Conservation (phyloP, 2,329 filamentous ascomycete species). For the Pseudogymnoascus sp. region DNA sequence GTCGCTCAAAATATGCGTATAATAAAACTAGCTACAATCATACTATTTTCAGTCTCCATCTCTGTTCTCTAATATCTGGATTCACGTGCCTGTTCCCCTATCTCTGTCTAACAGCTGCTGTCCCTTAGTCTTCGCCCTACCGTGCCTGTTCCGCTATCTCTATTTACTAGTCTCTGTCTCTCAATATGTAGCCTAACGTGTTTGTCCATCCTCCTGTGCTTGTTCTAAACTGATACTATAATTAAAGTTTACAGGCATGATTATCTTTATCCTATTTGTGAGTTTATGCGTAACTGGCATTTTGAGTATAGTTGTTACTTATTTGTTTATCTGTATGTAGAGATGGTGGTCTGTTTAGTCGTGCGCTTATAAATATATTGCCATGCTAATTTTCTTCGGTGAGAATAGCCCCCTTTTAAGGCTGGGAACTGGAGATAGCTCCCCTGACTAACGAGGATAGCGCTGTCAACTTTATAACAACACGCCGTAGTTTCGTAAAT, state of each 20-base stretch:
- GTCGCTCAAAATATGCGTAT: background rate
- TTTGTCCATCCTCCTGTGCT: too few species aligned
- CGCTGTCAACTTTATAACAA: background rate
- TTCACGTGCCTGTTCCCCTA: too few species aligned
- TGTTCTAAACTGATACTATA: too few species aligned
- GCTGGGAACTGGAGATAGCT: background rate
- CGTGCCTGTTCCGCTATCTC: too few species aligned
- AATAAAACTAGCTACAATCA: background rate
- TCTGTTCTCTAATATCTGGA: too few species aligned
- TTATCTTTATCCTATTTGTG: background rate
- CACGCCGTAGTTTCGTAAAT: background rate
- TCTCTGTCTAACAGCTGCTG: too few species aligned
- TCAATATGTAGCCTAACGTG: too few species aligned
- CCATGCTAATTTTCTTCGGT: background rate
- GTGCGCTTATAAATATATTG: background rate
- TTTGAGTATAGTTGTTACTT: background rate
- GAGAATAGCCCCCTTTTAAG: background rate
- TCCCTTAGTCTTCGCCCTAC: too few species aligned
- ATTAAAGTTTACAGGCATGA: background rate
- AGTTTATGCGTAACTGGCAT: background rate
- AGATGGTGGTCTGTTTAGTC: background rate
- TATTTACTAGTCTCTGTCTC: too few species aligned
- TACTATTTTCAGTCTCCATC: too few species aligned
- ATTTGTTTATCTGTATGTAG: too few species aligned
- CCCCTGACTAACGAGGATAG: background rate